phyloP scores from a whole-genome alignment of 148 eudicot genomes.

The Euryodendron excelsum region DNA sequence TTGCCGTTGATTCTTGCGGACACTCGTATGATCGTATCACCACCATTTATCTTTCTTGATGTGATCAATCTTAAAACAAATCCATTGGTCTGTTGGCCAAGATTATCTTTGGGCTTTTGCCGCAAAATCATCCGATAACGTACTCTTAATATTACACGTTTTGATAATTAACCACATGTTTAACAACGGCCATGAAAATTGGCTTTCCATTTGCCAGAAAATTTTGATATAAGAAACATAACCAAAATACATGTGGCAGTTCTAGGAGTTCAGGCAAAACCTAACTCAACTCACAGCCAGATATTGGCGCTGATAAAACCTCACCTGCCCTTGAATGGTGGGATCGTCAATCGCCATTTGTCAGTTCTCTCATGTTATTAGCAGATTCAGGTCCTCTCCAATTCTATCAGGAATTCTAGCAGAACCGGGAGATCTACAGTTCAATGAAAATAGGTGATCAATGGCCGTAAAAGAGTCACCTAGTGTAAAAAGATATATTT shows the following conservation, averaged over 20 bases:
- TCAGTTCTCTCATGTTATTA: neutral
- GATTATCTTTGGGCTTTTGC: no score
- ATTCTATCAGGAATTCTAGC: no score
- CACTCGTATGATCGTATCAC: no score
- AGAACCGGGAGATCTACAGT: no score
- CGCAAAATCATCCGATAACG: neutral
- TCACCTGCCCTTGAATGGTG: constrained; percentile 15
- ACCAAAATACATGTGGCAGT: neutral
- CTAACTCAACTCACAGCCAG: constrained; percentile 17
- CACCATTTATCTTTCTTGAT: no score
- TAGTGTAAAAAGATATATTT: no score
- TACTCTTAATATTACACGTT: neutral
- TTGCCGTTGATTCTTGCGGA: no score
- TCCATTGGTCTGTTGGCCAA: no score
- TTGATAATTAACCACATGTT: neutral
- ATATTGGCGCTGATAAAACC: neutral
- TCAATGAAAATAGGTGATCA: no score
- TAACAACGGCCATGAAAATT: neutral
- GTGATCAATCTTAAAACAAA: no score
- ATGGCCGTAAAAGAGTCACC: no score
- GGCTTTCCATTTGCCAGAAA: neutral
- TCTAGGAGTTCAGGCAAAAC: neutral
- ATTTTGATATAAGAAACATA: neutral
- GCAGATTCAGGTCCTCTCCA: no score
- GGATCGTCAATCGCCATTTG: neutral